These are phyloP conservation scores for Cladophialophora carrionii DNA, from an alignment of 2,329 filamentous ascomycete species.

Conservation along the genomic window DNA sequence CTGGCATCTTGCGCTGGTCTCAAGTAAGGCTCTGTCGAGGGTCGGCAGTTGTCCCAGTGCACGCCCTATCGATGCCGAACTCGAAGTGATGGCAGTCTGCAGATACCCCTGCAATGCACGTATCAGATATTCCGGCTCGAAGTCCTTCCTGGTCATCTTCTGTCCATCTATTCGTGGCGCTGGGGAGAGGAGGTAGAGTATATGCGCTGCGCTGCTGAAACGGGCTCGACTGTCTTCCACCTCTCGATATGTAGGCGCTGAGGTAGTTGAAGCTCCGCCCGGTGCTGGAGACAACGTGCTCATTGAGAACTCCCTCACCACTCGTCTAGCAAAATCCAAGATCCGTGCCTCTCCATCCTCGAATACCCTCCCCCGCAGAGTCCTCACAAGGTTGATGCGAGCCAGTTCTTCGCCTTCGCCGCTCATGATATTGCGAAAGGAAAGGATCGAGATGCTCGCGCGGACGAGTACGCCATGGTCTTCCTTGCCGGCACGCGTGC, in stretches of 20 bases:
- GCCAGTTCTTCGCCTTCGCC: slow-evolving; percentile 79
- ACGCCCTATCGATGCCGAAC: slow-evolving; percentile 72
- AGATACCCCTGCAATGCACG: slow-evolving; percentile 79
- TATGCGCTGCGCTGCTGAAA: slow-evolving; percentile 71
- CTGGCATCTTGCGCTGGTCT: slow-evolving; percentile 82
- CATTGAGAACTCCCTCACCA: slow-evolving; percentile 82
- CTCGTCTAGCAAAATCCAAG: slow-evolving; percentile 73
- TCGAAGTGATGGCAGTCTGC: slow-evolving; percentile 76
- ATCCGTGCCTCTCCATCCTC: slow-evolving; percentile 73
- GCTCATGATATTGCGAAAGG: slow-evolving; percentile 66
- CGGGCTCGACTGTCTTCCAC: slow-evolving; percentile 74
- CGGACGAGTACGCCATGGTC: slow-evolving; percentile 80
- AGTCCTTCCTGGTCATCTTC: slow-evolving; percentile 54
- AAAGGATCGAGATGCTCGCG: slow-evolving; percentile 77
- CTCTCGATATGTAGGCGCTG: slow-evolving; percentile 57
- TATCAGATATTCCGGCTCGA: slow-evolving; percentile 72
- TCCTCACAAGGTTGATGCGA: slow-evolving; percentile 70
- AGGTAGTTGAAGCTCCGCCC: slow-evolving; percentile 27
- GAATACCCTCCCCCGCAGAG: slow-evolving; percentile 70
- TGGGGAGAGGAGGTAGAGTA: slow-evolving; percentile 82
- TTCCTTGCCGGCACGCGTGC: slow-evolving; percentile 55
- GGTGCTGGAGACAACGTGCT: slow-evolving; percentile 53
- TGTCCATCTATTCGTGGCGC: slow-evolving; percentile 47
- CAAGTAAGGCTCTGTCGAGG: slow-evolving; percentile 77
- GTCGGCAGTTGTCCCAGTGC: slow-evolving; percentile 78